Evolutionary conservation across 192 early-diverging fungal species (phyloP).

Genomic region (Geosiphon pyriformis): DNA sequence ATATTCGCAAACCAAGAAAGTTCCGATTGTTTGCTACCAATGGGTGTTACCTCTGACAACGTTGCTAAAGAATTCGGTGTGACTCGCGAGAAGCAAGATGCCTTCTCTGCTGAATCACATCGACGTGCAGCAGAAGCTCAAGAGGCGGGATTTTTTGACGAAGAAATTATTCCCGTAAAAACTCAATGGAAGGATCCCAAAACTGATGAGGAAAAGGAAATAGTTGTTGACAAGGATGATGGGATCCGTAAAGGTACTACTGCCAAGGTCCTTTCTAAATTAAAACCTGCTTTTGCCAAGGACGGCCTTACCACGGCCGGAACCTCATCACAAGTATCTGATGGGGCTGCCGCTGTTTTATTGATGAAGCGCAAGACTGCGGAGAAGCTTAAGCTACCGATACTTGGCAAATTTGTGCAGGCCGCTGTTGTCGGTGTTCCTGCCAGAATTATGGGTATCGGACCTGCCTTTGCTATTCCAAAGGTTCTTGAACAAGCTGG

Average conservation of each 20-base stretch:
- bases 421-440: constrained; percentile 88
- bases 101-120: constrained; percentile 82
- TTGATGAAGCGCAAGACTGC: constrained; percentile 93
- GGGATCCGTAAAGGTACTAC: constrained; percentile 84
- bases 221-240: constrained; percentile 82
- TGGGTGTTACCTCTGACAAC: constrained; percentile 97
- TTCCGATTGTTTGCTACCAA: constrained; percentile 82
- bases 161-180: constrained; percentile 85
- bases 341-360: constrained; percentile 94
- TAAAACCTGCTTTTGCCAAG: constrained; percentile 82
- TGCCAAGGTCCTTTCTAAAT: constrained; percentile 72
- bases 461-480: constrained; percentile 93
- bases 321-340: constrained; percentile 96
- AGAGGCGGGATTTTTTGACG: constrained; percentile 84
- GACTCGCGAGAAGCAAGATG: constrained; percentile 84
- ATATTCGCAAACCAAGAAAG: constrained; percentile 61
- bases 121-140: constrained; percentile 79
- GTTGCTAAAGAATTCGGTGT: constrained; percentile 86
- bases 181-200: constrained; percentile 63
- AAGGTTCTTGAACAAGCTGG: constrained; percentile 76
- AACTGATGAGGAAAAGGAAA: constrained; percentile 68
- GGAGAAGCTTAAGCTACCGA: constrained; percentile 75
- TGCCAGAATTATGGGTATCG: constrained; percentile 94
- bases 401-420: constrained; percentile 82
- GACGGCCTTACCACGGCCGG: constrained; percentile 88